These are phyloP conservation scores for Blastobotrys indianensis DNA, from an alignment of 1,139 yeast species.

Conservation along the genomic window DNA sequence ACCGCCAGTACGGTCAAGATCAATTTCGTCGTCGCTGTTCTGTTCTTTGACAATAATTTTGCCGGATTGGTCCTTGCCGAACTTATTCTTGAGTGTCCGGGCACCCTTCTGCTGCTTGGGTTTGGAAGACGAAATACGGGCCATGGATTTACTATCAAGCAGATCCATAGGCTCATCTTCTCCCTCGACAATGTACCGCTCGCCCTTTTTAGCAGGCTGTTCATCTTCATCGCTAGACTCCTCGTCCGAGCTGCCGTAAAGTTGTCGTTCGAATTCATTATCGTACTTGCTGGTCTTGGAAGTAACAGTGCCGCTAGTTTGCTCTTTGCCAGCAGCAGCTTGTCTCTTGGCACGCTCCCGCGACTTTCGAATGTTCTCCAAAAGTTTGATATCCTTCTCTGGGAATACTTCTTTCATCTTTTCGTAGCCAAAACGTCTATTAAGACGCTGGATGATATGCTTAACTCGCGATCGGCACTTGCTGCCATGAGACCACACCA, in stretches of 20 bases:
- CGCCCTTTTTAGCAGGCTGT: slow-evolving; percentile 35
- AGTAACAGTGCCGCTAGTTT: slow-evolving; percentile 12
- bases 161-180: slow-evolving; percentile 84
- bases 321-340: slow-evolving; percentile 39
- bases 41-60: slow-evolving; percentile 33
- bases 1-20: slow-evolving; percentile 40
- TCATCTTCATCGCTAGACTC: slow-evolving; percentile 34
- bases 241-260: slow-evolving; percentile 39
- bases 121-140: slow-evolving; percentile 81
- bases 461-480: slow-evolving; percentile 90
- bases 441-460: slow-evolving; percentile 84
- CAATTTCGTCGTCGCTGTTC: slow-evolving; percentile 38
- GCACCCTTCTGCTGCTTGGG: slow-evolving; percentile 43
- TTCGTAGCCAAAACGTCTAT: slow-evolving; percentile 85
- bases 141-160: slow-evolving; percentile 74
- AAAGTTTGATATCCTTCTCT: slow-evolving; percentile 75
- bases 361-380: slow-evolving; percentile 77
- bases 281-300: slow-evolving; percentile 41
- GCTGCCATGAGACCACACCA: slow-evolving; percentile 93
- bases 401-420: slow-evolving; percentile 77
- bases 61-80: slow-evolving; percentile 44
- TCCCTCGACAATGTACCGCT: slow-evolving; percentile 65
- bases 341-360: slow-evolving; percentile 80
- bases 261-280: slow-evolving; percentile 83
- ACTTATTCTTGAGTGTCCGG: slow-evolving; percentile 40